Evolutionary conservation across 2,329 filamentous ascomycete genomes (phyloP), one percentile per base, ranked within the genome.

Genomic region (Orbilia blumenaviensis): DNA sequence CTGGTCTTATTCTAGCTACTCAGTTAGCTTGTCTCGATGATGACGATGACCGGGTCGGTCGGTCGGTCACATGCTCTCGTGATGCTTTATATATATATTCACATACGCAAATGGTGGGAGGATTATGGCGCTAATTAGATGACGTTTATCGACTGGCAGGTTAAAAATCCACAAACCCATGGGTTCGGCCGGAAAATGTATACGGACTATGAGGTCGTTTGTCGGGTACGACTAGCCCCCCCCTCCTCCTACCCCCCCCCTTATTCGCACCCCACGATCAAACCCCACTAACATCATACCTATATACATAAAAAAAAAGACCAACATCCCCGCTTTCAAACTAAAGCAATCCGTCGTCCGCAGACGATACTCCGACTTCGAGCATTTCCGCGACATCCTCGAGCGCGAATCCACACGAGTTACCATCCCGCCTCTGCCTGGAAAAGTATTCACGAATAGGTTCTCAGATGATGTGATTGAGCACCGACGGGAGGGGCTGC

Each of bases 381-480:
- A 99, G 85, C 94, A 97, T 85, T 99, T 99, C 84, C 92, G 95
- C 82, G 95, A 99, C 84, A 96, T 98, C 78, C 89, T 99, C 76
- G 95, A 99, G 88, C 90, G 95, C 80, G 95, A 99, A 85, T 92
- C 89, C 80, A 94, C 94, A 72, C 89, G 94, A 79, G 95, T 99
- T 72, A 97, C 93, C 21, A 99, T 99, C 81, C 95, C 95, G 0
- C 94, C 95, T 3, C 85, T 99, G 78, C 95, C 95, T 0, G 95
- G 95, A 61, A 99, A 98, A 85, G 95, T 99, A 67, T 97, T 98
- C 81, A 97, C 94, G 61, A 98, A 98, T 84, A 89, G 95, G 52
- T 99, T 99, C 86, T 96, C 92, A 81, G 95, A 99, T 85, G 94
- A 97, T 83, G 94, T 99, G 81, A 99, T 99, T 83, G 95, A 98